Conservation (phyloP, 1,284 basidiomycete genomes). For the Takashimella tepidaria region DNA sequence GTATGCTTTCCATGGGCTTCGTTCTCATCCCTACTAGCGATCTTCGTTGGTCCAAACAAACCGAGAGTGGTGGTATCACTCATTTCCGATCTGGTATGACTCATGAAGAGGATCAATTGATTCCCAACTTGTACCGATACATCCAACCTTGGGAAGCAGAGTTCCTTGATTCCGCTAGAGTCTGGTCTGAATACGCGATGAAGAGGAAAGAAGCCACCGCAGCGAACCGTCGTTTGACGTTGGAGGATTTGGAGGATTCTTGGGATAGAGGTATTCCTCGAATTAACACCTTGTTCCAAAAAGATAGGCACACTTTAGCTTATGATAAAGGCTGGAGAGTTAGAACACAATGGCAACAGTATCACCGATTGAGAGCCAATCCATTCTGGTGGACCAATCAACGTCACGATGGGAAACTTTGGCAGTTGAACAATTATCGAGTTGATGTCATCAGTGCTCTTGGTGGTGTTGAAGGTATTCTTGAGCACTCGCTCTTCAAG, state of each 20-base stretch:
- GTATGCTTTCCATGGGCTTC: constrained; percentile 99
- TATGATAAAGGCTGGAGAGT: constrained; percentile 97
- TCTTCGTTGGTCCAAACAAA: constrained; percentile 96
- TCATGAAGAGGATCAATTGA: constrained; percentile 88
- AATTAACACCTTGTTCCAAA: constrained; percentile 57
- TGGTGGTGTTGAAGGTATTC: constrained; percentile 77
- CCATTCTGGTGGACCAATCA: constrained; percentile 99
- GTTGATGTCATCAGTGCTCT: constrained; percentile 99
- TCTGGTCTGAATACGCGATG: constrained; percentile 99
- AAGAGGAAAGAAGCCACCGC: constrained; percentile 98
- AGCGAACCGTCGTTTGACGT: constrained; percentile 88
- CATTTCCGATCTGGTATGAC: constrained; percentile 98
- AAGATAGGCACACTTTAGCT: constrained; percentile 92
- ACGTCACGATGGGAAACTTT: constrained; percentile 94
- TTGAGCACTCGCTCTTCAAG: constrained; percentile 97
- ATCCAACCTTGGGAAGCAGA: constrained; percentile 99
- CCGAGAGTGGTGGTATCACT: constrained; percentile 85
- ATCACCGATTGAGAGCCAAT: constrained; percentile 73
- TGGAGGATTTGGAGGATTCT: constrained; percentile 96
- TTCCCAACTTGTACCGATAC: constrained; percentile 97
- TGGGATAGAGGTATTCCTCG: constrained; percentile 93
- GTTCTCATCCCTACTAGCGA: constrained; percentile 97
- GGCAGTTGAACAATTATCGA: constrained; percentile 97
- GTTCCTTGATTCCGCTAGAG: constrained; percentile 94
- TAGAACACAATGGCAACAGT: constrained; percentile 95